phyloP scores from a whole-genome alignment of 176 grass and related monocot species.

The Olyra latifolia region DNA sequence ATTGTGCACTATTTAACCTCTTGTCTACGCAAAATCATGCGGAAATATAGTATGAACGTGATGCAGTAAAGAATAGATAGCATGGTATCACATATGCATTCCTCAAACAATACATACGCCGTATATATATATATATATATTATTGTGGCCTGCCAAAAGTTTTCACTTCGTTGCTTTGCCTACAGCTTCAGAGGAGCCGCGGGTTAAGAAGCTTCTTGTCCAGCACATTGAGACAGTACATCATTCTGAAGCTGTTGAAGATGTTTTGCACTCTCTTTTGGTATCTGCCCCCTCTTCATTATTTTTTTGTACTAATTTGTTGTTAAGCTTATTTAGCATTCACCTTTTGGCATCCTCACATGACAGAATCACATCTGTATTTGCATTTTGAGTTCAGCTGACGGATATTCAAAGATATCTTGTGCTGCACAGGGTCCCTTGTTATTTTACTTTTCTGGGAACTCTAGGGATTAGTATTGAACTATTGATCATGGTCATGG shows the following conservation, averaged over 20 bases:
- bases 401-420: neutral
- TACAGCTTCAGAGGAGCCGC: constrained; percentile 48
- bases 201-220: constrained; percentile 71
- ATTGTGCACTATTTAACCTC: neutral
- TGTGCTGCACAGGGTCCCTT: neutral
- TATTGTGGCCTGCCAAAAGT: neutral
- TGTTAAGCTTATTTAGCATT: neutral
- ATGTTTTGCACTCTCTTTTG: constrained; percentile 75
- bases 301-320: neutral
- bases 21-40: neutral
- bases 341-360: neutral
- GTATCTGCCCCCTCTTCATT: constrained; percentile 24
- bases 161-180: neutral
- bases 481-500: neutral
- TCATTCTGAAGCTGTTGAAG: constrained; percentile 53
- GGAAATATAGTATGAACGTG: neutral
- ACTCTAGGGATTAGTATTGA: too few relatives aligned
- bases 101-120: neutral
- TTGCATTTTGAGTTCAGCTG: neutral
- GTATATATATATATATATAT: too few relatives aligned
- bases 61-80: neutral
- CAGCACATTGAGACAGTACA: constrained; percentile 76
- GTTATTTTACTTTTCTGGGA: neutral
- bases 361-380: neutral
- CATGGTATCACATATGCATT: neutral